Evolutionary conservation across 148 eudicot genomes (phyloP), one percentile per base, ranked within the genome.

Genomic region (Vaccinium myrtillus): DNA sequence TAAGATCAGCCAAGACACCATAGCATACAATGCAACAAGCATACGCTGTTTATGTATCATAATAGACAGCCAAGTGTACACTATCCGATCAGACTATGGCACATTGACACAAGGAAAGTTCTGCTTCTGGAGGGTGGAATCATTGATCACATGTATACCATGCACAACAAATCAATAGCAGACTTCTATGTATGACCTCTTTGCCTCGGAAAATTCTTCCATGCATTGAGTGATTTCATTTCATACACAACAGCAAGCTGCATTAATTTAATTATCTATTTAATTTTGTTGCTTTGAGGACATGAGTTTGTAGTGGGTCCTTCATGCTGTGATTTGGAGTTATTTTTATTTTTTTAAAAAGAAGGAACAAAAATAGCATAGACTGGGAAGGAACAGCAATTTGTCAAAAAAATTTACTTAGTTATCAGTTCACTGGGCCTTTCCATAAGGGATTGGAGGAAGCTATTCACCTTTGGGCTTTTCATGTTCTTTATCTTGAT

Each of bases 91-190:
- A 48, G 74, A 9, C 74, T 5, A 59, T 21, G 55, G 74, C 74
- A 63, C 19, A 18, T 58, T 36, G 10, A 58, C 19, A 18, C 48
- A 12, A 39, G 36, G 36, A 23, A 36, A 80, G 30, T 19, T 58
- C 32, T 21, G 82, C 30, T 80, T 80, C 82, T 80, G 48, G 78
- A 77, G 18, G 58, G 15, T 23, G 11, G 59, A 14, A 50, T 51
- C 16, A 51, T 4, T 51, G 8, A 14, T 53, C 63, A 78, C 9
- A 15, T 14, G n/a, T 6, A 78, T 27, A 48, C 61, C 16, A 78
- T 4, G 21, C 58, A 23, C 50, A 77, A 49, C 2, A 16, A 75
- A 53, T 21, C 5, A 50, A 21, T 39, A 75, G 78, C n/a, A 8
- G 23, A 75, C 53, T 49, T 30, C 79, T 10, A 21, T 49, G 79